Conservation (phyloP, 805 yeast species). For the Saccharomycopsis lassenensis region DNA sequence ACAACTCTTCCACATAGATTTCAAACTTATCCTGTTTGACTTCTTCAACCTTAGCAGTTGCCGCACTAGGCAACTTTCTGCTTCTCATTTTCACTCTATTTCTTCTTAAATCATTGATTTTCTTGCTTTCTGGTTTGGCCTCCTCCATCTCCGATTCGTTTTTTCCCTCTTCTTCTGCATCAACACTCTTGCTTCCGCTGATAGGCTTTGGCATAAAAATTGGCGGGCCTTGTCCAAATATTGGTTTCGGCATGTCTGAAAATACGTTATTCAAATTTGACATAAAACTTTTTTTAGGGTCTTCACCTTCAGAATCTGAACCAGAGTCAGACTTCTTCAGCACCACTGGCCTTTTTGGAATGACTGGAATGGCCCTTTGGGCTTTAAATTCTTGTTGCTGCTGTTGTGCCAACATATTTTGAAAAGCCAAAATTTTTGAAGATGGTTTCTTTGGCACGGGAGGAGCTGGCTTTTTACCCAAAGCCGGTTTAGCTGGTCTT, state of each 20-base stretch:
- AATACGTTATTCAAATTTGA: constrained; percentile 46
- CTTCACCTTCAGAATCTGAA: neutral
- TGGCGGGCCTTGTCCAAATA: constrained; percentile 29
- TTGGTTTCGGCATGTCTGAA: constrained; percentile 39
- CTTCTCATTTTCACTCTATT: constrained; percentile 37
- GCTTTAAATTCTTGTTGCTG: constrained; percentile 28
- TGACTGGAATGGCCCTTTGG: neutral
- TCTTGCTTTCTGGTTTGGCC: constrained; percentile 13
- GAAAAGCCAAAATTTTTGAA: constrained; percentile 71
- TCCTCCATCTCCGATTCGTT: constrained; percentile 4
- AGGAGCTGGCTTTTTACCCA: constrained; percentile 35
- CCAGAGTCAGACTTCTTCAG: neutral
- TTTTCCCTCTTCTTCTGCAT: constrained; percentile 7
- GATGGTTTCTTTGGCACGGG: constrained; percentile 71
- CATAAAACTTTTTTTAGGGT: constrained; percentile 32
- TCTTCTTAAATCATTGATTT: constrained; percentile 29
- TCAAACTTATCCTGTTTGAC: constrained; percentile 1
- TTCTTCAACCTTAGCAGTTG: constrained; percentile 11
- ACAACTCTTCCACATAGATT: constrained; percentile 10
- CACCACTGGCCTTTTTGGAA: constrained; percentile 4
- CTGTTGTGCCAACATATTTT: constrained; percentile 53
- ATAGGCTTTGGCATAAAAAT: constrained; percentile 20
- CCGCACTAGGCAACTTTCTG: constrained; percentile 16
- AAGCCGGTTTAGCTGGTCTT: constrained; percentile 21
- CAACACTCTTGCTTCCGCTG: constrained; percentile 1